Conservation (phyloP, 495 filamentous ascomycete species). For the Saxophila tyrrhenica region DNA sequence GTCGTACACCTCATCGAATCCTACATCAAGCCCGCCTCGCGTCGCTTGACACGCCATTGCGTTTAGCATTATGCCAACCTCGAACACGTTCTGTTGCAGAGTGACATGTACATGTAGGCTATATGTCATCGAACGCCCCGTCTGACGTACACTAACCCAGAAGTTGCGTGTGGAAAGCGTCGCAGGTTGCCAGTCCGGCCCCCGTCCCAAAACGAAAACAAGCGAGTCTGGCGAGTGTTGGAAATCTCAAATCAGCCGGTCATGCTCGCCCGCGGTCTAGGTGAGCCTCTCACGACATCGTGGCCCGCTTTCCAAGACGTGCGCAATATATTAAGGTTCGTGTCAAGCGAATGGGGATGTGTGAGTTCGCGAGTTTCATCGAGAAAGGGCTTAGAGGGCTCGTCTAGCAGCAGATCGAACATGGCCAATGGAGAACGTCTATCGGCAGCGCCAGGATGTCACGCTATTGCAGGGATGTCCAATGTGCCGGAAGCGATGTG, state of each 20-base stretch:
- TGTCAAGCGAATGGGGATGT: neutral
- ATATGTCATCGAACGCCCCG: neutral
- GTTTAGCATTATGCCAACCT: no score
- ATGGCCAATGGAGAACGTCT: neutral
- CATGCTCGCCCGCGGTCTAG: no score
- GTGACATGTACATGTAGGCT: neutral
- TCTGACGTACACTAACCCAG: neutral
- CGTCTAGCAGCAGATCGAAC: conserved; percentile 4
- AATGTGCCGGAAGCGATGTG: neutral
- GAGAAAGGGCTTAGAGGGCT: neutral
- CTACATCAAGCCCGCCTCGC: neutral
- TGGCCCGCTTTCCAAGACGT: neutral
- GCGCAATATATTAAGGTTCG: conserved; percentile 1
- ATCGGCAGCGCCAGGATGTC: neutral
- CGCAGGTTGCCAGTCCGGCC: no score
- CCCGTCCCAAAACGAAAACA: no score
- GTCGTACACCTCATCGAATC: neutral
- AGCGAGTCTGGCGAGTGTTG: no score
- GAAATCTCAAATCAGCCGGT: neutral
- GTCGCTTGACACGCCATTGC: neutral
- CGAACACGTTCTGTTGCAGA: no score
- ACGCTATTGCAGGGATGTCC: neutral
- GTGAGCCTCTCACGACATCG: neutral
- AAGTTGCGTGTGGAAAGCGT: neutral
- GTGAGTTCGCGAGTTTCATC: neutral